A percentile compares a stretch with the other conserved stretches of the same genome.
Evolutionary conservation across 108 stramenopile species (phyloP).

Genomic region (Ochromonas danica): DNA sequence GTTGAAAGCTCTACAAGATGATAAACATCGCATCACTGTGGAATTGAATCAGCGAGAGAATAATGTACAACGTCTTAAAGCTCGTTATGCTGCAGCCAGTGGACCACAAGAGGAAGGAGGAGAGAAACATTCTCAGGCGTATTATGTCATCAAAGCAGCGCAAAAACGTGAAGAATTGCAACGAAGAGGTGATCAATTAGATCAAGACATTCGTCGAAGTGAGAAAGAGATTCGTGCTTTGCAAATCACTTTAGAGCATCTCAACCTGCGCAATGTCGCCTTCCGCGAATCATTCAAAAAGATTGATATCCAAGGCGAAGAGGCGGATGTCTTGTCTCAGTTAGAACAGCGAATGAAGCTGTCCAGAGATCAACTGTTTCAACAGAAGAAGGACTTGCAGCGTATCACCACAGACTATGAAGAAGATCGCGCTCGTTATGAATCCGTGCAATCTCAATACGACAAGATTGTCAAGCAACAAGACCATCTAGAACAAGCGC

Average conservation of each 20-base stretch:
- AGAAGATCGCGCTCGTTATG: slow-evolving; percentile 51
- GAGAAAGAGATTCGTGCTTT: slow-evolving; percentile 65
- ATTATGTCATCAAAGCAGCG: slow-evolving; percentile 73
- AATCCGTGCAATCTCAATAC: slow-evolving; percentile 41
- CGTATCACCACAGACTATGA: slow-evolving; percentile 62
- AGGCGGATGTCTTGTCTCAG: slow-evolving; percentile 51
- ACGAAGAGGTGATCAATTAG: slow-evolving; percentile 73
- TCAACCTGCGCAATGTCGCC: slow-evolving; percentile 59
- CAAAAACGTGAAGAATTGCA: slow-evolving; percentile 80
- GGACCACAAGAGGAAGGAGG: slow-evolving; percentile 46
- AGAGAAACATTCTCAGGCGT: slow-evolving; percentile 63
- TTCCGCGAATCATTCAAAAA: slow-evolving; percentile 60
- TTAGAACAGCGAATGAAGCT: slow-evolving; percentile 63
- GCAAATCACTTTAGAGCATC: slow-evolving; percentile 58
- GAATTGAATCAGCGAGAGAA: slow-evolving; percentile 62
- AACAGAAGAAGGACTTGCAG: slow-evolving; percentile 67
- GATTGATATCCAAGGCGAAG: slow-evolving; percentile 53
- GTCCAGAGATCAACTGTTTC: slow-evolving; percentile 59
- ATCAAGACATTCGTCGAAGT: slow-evolving; percentile 63
- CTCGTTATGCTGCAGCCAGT: slow-evolving; percentile 64
- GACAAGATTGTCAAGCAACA: slow-evolving; percentile 21
- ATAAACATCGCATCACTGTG: slow-evolving; percentile 67
- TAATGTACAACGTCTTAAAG: slow-evolving; percentile 63
- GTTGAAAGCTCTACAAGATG: slow-evolving; percentile 66
- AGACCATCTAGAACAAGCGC: slow-evolving; percentile 41